Conservation (phyloP, 305 asterid genomes). For the Solanum hybrid region DNA sequence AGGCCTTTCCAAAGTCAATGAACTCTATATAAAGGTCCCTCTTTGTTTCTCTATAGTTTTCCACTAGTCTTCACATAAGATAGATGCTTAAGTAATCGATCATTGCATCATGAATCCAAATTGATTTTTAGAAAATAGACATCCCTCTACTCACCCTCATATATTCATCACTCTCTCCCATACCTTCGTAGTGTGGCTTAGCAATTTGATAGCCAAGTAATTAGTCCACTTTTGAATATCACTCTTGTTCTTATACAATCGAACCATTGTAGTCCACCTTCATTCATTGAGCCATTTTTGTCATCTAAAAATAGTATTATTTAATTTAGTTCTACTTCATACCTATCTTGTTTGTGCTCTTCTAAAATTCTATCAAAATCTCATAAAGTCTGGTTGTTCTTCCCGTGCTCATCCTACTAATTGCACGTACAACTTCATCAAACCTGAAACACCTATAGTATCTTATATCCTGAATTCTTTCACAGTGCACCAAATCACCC, state of each 20-base stretch:
- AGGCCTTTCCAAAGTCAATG: background rate
- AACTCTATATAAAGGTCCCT: background rate
- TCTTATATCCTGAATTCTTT: background rate
- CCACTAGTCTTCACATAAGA: background rate
- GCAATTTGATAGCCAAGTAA: background rate
- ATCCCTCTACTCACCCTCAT: background rate
- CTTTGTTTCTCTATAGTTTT: background rate
- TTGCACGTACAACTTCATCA: background rate
- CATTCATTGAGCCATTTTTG: background rate
- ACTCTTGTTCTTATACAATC: background rate
- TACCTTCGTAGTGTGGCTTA: background rate
- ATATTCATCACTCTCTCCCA: background rate
- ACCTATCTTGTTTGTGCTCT: background rate
- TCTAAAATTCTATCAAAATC: background rate
- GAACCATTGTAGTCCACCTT: background rate
- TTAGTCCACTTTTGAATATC: background rate
- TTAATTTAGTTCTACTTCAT: background rate
- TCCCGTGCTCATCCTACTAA: background rate
- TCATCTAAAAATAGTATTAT: background rate
- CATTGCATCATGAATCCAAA: background rate
- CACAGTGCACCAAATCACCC: background rate
- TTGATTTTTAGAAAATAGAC: background rate
- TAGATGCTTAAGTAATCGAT: background rate
- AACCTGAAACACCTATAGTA: background rate
- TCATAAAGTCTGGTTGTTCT: too few species aligned